phyloP scores from a whole-genome alignment of 768 basidiomycete species.

The Leccinellum rugosiceps region DNA sequence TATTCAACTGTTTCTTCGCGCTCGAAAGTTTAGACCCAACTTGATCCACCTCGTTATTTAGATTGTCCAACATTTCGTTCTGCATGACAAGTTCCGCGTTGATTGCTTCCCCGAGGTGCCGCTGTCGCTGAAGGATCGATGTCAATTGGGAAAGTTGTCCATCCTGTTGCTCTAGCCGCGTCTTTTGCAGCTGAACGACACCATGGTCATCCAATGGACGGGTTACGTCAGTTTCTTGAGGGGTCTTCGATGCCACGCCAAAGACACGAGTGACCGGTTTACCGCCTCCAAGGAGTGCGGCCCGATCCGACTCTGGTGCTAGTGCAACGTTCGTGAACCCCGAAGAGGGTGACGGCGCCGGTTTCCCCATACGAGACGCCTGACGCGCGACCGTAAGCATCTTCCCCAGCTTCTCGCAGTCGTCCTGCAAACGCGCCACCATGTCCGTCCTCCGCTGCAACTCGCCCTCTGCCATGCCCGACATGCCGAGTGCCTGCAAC shows the following conservation, averaged over 20 bases:
- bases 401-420: constrained; percentile 82
- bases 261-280: constrained; percentile 72
- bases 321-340: constrained; percentile 27
- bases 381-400: constrained; percentile 78
- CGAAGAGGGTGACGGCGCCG: constrained; percentile 27
- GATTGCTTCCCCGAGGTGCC: constrained; percentile 84
- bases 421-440: constrained; percentile 84
- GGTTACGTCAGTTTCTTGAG: constrained; percentile 81
- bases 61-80: constrained; percentile 80
- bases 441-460: constrained; percentile 84
- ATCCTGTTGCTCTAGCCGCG: constrained; percentile 83
- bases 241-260: constrained; percentile 53
- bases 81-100: constrained; percentile 77
- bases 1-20: constrained; percentile 80
- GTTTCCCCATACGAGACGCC: constrained; percentile 37
- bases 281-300: constrained; percentile 56
- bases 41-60: constrained; percentile 72
- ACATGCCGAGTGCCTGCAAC: constrained; percentile 58
- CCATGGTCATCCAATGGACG: constrained; percentile 86
- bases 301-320: constrained; percentile 57
- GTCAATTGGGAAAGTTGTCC: constrained; percentile 74
- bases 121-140: constrained; percentile 79
- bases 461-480: constrained; percentile 89
- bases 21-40: constrained; percentile 75
- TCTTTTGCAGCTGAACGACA: constrained; percentile 73